A percentile compares a stretch with the other conserved stretches of the same genome.
Evolutionary conservation across 2,329 filamentous ascomycete genomes (phyloP).

Genomic region (Stagonosporopsis chrysanthemi): DNA sequence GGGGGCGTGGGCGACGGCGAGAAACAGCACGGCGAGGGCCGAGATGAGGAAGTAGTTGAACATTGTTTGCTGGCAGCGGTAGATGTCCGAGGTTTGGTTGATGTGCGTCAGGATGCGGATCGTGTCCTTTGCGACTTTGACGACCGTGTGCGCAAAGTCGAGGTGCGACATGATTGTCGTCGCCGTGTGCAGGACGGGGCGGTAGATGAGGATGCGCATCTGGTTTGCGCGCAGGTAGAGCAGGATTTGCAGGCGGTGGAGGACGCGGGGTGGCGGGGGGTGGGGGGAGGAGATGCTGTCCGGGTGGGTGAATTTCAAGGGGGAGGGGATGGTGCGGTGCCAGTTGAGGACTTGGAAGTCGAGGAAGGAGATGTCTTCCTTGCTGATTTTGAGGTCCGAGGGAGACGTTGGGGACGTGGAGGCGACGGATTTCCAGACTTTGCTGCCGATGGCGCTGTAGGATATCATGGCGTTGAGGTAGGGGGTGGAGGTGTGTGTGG

Average conservation of each 20-base stretch:
- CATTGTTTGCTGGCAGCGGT: slow-evolving; percentile 74
- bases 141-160: slow-evolving; percentile 74
- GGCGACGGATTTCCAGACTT: slow-evolving; percentile 83
- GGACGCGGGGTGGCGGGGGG: slow-evolving; percentile 64
- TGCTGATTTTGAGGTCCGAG: slow-evolving; percentile 68
- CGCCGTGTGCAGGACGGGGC: slow-evolving; percentile 83
- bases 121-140: slow-evolving; percentile 78
- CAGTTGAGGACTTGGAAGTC: slow-evolving; percentile 87
- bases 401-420: slow-evolving; percentile 60
- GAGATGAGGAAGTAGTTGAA: slow-evolving; percentile 83
- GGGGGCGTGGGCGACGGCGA: slow-evolving; percentile 78
- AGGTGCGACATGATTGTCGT: slow-evolving; percentile 82
- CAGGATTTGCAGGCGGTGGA: slow-evolving; percentile 79
- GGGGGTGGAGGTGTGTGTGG: slow-evolving; percentile 58
- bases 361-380: slow-evolving; percentile 78
- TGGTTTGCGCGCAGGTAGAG: slow-evolving; percentile 89
- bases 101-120: slow-evolving; percentile 74
- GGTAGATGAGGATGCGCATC: slow-evolving; percentile 87
- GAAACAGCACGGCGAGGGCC: slow-evolving; percentile 76
- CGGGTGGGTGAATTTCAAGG: slow-evolving; percentile 68
- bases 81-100: slow-evolving; percentile 75
- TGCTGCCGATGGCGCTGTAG: slow-evolving; percentile 82
- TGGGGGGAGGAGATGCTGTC: slow-evolving; percentile 44
- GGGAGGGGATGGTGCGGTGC: slow-evolving; percentile 76
- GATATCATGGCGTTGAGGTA: slow-evolving; percentile 85